Conservation (phyloP, 2,329 filamentous ascomycete species). For the Cladophialophora yegresii region DNA sequence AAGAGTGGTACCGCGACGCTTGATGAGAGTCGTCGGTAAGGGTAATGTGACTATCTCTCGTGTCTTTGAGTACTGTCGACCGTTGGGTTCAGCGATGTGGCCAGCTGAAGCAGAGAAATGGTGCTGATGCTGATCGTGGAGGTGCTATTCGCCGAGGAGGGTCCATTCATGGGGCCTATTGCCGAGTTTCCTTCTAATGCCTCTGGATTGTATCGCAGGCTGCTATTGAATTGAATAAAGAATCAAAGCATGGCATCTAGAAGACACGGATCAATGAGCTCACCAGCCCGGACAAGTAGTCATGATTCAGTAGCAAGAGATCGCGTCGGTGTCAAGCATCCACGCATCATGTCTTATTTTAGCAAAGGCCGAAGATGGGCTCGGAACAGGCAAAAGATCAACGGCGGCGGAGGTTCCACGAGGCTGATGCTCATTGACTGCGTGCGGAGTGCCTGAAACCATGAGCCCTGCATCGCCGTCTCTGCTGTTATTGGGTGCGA, state of each 20-base stretch:
- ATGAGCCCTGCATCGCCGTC: not conserved
- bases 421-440: conserved; percentile 17
- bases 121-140: not conserved
- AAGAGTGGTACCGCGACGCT: too few species aligned
- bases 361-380: conserved; percentile 16
- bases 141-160: not conserved
- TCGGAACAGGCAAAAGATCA: conserved; percentile 4
- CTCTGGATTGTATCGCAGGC: not conserved
- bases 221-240: not conserved
- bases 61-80: not conserved
- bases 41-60: not conserved
- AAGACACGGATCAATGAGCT: not conserved
- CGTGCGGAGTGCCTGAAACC: not conserved
- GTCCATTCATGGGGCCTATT: not conserved
- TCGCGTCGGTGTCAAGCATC: not conserved
- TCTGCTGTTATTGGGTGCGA: not conserved
- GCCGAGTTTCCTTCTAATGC: not conserved
- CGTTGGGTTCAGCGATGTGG: not conserved
- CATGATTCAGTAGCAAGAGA: not conserved
- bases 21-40: not conserved
- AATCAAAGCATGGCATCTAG: not conserved
- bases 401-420: conserved; percentile 21
- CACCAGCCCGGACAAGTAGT: not conserved
- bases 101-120: not conserved
- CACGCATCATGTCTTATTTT: conserved; percentile 20